Base-by-base conservation (phyloP, 768 basidiomycete species). In the Cubamyces lactineus region DNA sequence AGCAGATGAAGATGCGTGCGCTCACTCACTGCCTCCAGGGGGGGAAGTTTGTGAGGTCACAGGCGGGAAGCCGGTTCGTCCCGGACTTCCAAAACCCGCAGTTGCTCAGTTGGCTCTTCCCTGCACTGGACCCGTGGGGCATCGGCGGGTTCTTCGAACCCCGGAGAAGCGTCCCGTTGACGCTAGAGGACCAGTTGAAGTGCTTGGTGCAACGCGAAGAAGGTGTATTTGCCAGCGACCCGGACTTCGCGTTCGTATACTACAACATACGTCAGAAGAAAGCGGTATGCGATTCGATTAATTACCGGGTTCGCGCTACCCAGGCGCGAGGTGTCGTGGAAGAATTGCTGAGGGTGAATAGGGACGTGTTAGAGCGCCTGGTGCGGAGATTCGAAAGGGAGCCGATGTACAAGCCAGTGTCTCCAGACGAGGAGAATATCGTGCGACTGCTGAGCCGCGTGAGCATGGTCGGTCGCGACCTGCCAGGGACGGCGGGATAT, bases 181-280 rank as follows among this genome's bases (percentile, higher is more conserved):
- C 34, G 5, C 9, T 53, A 13, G 52, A 53, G 19, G 21, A 53
- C 15, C 52, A 53, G 15, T 9, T 53, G 3, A 5, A 21, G 1
- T 53, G 41, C 19, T 16, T 53, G n/a, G 23, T 60, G 21, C 58
- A 12, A 58, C 45, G 3, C n/a, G n/a, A n/a, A n/a, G n/a, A n/a
- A n/a, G n/a, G n/a, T n/a, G n/a, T n/a, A n/a, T 64, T 64, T 38
- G 23, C n/a, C 41, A 28, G 17, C 42, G 63, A 53, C 48, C 38
- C 62, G 0, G 57, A 62, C 9, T 68, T 68, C 40, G 67, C 59
- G 0, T 68, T 64, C 26, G 64, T 68, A 2, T 68, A 53, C 30
- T 67, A 57, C 26, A 67, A 46, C 28, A 66, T 69, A 11, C 7
- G 57, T 2, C 66, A 64, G n/a, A 69, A 69, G 48, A 39, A 49